Evolutionary conservation across 2,329 filamentous ascomycete species (phyloP), one percentile per base, ranked within the genome.

Genomic region (Lasiodiplodia theobromae): DNA sequence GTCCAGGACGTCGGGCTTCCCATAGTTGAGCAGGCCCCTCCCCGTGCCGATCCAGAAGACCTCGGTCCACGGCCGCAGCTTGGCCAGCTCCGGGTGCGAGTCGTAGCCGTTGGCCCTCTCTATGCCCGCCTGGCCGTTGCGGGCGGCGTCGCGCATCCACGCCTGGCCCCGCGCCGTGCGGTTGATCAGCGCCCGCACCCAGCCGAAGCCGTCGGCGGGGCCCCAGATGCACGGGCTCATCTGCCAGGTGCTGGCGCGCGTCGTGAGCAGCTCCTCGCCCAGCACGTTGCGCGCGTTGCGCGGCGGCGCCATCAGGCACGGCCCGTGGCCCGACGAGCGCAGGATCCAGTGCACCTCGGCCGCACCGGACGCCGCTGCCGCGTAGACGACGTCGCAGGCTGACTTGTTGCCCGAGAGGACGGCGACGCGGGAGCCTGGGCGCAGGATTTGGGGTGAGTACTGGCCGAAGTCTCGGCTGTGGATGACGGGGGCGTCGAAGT

Each of bases 201-300:
- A 74, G 69, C 75, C 80, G 71, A 85, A 91, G 0, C 89, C 90
- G 73, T 89, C 89, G 2, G 84, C 86, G 1, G 84, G 81, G 4
- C 89, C 90, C 89, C 90, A 94, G 18, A 91, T 85, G 74, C 91
- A 94, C 0, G 92, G 92, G 65, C 87, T 89, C 4, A n/a, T 8
- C 77, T 94, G 88, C 88, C 90, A 93, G 2, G 88, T 91, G 66
- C 93, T 79, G 71, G 91, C 84, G 0, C 92, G 88, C 0, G 87
- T 90, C 34, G 86, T 86, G 6, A 90, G 85, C 4, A 93, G 84
- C 72, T 89, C 87, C 77, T 93, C 91, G 0, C 92, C 80, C 84
- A 87, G 88, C 68, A 85, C 85, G 75, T 89, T 89, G n/a, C 91
- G 74, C 0, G 89, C 89, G 1, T 90, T 91, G 67, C 87, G 88